phyloP scores from a whole-genome alignment of 768 basidiomycete species.

The Mycena metata region DNA sequence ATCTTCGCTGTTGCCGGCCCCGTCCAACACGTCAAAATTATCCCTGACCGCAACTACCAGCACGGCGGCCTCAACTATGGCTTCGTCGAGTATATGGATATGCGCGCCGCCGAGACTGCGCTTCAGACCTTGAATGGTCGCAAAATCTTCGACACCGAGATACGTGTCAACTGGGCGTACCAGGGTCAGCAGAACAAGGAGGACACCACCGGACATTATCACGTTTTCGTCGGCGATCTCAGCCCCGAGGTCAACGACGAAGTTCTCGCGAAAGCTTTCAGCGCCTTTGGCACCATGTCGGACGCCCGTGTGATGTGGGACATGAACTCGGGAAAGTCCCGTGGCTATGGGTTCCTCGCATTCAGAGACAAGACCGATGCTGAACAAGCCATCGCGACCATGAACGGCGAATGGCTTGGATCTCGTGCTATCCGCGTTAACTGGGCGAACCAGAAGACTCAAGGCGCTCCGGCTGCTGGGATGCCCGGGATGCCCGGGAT shows the following conservation, averaged over 20 bases:
- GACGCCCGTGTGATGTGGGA: slow-evolving; percentile 99
- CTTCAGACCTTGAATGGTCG: slow-evolving; percentile 98
- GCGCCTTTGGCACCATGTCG: slow-evolving; percentile 95
- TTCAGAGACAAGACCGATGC: slow-evolving; percentile 99
- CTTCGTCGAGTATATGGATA: slow-evolving; percentile 99
- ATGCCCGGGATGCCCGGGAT: slow-evolving; percentile 34
- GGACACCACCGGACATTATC: slow-evolving; percentile 97
- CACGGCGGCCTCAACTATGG: slow-evolving; percentile 99
- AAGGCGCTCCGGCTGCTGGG: slow-evolving; percentile 64
- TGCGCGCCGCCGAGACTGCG: slow-evolving; percentile 99
- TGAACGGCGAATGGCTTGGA: slow-evolving; percentile 99
- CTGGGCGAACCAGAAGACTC: slow-evolving; percentile 99
- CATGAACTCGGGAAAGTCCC: slow-evolving; percentile 99
- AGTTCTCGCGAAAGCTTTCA: slow-evolving; percentile 96
- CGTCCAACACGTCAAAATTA: slow-evolving; percentile 99
- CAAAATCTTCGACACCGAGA: slow-evolving; percentile 99
- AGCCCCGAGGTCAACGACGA: slow-evolving; percentile 99
- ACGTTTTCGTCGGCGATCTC: slow-evolving; percentile 99
- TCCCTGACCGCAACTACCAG: slow-evolving; percentile 99
- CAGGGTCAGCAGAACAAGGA: slow-evolving; percentile 99
- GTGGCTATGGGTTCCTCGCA: slow-evolving; percentile 98
- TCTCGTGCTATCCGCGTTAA: slow-evolving; percentile 99
- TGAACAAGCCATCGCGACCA: slow-evolving; percentile 98
- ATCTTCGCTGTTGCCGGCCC: slow-evolving; percentile 97
- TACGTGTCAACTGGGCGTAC: slow-evolving; percentile 99